These are phyloP conservation scores for Durusdinium trenchii DNA, from an alignment of 73 alveolate genomes.

Conservation along the genomic window DNA sequence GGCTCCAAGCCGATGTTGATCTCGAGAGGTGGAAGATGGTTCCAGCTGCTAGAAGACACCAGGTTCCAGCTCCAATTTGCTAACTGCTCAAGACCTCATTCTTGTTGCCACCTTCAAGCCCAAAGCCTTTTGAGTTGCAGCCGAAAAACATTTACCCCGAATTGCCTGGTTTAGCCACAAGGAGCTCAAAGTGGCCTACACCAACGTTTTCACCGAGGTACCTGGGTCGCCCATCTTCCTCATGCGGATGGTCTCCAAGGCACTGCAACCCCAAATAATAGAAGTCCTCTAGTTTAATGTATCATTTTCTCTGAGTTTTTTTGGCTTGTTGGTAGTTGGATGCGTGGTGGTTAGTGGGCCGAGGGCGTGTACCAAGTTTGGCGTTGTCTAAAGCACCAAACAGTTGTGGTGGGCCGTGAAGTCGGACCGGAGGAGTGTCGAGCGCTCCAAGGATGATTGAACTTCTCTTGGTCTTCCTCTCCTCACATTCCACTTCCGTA, in stretches of 20 bases:
- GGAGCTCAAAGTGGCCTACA: slow-evolving; percentile 96
- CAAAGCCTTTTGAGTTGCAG: not conserved
- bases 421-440: no score
- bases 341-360: no score
- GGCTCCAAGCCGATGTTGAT: not conserved
- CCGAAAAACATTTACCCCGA: not conserved
- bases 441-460: no score
- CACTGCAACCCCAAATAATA: not conserved
- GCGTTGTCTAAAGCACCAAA: no score
- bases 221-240: slow-evolving; percentile 84
- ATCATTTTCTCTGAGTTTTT: no score
- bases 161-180: slow-evolving; percentile 3
- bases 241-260: slow-evolving; percentile 96
- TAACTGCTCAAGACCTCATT: not conserved
- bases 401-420: no score
- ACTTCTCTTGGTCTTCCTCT: no score
- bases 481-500: no score
- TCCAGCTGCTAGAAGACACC: not conserved
- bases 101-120: not conserved
- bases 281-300: no score
- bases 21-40: not conserved
- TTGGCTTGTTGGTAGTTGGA: no score
- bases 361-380: no score
- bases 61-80: not conserved
- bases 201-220: slow-evolving; percentile 58